Evolutionary conservation across 768 basidiomycete genomes (phyloP).

Genomic region (Rhodotorula graminis): DNA sequence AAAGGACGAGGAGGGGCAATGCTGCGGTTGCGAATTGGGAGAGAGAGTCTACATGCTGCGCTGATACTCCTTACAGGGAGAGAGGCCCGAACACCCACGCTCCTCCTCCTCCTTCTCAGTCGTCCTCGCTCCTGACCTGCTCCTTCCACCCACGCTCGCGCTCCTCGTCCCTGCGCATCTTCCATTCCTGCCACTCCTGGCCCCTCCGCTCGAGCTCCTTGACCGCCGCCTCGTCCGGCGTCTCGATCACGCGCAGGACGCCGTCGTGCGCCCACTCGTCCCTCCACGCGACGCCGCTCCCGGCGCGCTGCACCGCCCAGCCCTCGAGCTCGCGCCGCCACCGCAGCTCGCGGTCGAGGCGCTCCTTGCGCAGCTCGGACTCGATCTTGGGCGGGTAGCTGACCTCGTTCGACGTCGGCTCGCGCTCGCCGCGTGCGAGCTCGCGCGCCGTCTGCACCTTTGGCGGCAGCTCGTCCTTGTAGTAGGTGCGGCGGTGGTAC

Average conservation of each 20-base stretch:
- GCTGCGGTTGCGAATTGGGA: no score
- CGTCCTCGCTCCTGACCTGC: slow-evolving; percentile 1
- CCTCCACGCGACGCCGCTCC: slow-evolving; percentile 68
- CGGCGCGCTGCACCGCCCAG: slow-evolving; percentile 69
- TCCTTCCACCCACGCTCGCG: slow-evolving; percentile 10
- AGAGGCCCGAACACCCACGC: no score
- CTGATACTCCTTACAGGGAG: no score
- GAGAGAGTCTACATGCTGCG: no score
- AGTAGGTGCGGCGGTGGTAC: slow-evolving; percentile 62
- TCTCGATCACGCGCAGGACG: slow-evolving; percentile 59
- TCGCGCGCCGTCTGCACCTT: slow-evolving; percentile 69
- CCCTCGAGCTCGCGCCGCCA: slow-evolving; percentile 77
- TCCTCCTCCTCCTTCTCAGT: background rate
- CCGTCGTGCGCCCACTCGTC: slow-evolving; percentile 53
- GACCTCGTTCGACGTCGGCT: slow-evolving; percentile 73
- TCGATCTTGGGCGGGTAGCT: slow-evolving; percentile 77
- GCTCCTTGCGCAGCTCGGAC: slow-evolving; percentile 78
- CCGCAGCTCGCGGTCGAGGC: slow-evolving; percentile 78
- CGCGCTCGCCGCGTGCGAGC: slow-evolving; percentile 66
- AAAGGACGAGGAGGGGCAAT: background rate
- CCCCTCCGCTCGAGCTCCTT: background rate
- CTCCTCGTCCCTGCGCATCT: slow-evolving; percentile 8
- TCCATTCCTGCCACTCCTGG: slow-evolving; percentile 8
- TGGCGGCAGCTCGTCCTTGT: slow-evolving; percentile 65
- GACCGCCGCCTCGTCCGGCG: slow-evolving; percentile 6